Base-by-base conservation (phyloP, 2,329 filamentous ascomycete species). In the Clonostachys sp. region DNA sequence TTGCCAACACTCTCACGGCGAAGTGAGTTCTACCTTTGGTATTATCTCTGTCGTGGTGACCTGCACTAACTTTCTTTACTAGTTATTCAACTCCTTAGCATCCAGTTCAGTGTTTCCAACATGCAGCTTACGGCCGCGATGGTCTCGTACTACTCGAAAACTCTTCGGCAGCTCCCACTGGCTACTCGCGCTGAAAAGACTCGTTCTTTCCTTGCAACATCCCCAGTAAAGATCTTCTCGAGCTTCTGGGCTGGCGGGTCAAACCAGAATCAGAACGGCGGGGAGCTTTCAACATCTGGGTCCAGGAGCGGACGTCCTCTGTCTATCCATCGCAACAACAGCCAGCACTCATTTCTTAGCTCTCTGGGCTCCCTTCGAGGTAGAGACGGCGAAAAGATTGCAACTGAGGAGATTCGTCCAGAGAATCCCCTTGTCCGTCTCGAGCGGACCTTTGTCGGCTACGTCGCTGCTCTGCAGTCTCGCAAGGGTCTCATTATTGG, bases 401-500 rank as follows among this genome's bases (percentile, higher is more conserved):
- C 20, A 54, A 61, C 51, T 16, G 78, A 81, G n/a, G 76, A 79
- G n/a, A 64, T 68, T 8, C 69, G 66, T 47, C 78, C 78, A 1
- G 75, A 84, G 49, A 86, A 86, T 61, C 84, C 85, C 0, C 71
- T 92, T 4, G 77, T 85, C 42, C 83, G 84, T 45, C 71, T 96
- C 2, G 91, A 96, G 64, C 87, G 95, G 57, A 91, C 89, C 0
- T 87, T 96, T 54, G 86, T 86, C 1, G 86, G 88, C 17, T 95
- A 95, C 57, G 81, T 91, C 42, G 81, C 91, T 41, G 87, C 88
- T 36, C 72, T 96, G 34, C 89, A 94, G 58, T 85, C 86, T 38
- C 84, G 91, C 40, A 95, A 92, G 62, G 91, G 91, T 34, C 90
- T 91, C 57, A 89, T 96, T 49, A 80, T 95, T 16, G 91, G 88